Conservation (phyloP, 2,329 filamentous ascomycete genomes). For the Cladorrhinum sp. region DNA sequence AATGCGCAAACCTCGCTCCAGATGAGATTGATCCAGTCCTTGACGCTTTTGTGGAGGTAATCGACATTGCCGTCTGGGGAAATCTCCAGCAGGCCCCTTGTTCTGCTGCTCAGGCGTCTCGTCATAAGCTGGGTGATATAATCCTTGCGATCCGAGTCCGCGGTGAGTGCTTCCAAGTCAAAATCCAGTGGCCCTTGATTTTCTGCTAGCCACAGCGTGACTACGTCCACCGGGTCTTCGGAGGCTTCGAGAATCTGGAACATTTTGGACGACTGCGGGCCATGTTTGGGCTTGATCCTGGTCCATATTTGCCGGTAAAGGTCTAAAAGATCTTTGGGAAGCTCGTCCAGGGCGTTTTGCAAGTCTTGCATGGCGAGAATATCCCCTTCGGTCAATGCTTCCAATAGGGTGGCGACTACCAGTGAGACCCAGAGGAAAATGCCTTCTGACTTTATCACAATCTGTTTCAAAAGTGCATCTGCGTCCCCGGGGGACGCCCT, state of each 20-base stretch:
- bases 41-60: background rate
- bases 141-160: background rate
- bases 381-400: slow-evolving; percentile 16
- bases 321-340: background rate
- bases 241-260: background rate
- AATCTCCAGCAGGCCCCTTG: background rate
- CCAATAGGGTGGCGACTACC: slow-evolving; percentile 19
- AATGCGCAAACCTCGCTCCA: background rate
- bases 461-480: slow-evolving; percentile 4
- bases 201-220: background rate
- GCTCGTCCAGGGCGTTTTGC: background rate
- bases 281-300: background rate
- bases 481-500: slow-evolving; percentile 4
- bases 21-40: background rate
- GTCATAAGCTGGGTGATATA: background rate
- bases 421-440: slow-evolving; percentile 28
- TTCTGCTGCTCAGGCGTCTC: background rate
- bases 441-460: slow-evolving; percentile 20
- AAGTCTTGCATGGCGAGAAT: slow-evolving; percentile 12
- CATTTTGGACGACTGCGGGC: background rate
- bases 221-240: background rate
- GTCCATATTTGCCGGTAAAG: background rate
- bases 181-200: background rate
- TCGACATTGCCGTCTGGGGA: background rate
- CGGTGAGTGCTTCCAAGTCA: background rate